Percentiles rank a stretch among this genome's conserved stretches.
These are phyloP conservation scores for Colletotrichum incanum DNA, from an alignment of 2,329 filamentous ascomycete species.

Conservation along the genomic window DNA sequence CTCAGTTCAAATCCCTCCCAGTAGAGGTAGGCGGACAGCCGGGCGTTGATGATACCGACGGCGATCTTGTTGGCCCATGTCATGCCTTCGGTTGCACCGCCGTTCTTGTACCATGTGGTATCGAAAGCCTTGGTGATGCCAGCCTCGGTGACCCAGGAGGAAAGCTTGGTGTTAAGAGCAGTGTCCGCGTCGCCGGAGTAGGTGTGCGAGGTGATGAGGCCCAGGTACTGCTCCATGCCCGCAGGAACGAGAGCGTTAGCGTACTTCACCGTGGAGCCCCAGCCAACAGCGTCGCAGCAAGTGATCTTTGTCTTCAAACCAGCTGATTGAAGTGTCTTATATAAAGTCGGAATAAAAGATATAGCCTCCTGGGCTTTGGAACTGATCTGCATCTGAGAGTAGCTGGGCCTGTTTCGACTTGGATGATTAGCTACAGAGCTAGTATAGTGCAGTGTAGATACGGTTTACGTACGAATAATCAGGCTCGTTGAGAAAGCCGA, in stretches of 20 bases:
- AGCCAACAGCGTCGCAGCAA: slow-evolving; percentile 59
- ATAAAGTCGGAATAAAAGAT: slow-evolving; percentile 41
- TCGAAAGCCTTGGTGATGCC: slow-evolving; percentile 62
- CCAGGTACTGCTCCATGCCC: slow-evolving; percentile 52
- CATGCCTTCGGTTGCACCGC: slow-evolving; percentile 65
- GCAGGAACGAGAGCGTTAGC: slow-evolving; percentile 54
- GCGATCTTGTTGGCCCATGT: slow-evolving; percentile 71
- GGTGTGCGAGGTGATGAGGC: slow-evolving; percentile 57
- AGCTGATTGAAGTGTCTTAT: slow-evolving; percentile 20
- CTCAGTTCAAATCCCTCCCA: slow-evolving; percentile 63
- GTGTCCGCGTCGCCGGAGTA: slow-evolving; percentile 58
- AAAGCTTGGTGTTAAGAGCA: slow-evolving; percentile 57
- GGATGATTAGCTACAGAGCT: slow-evolving; percentile 7
- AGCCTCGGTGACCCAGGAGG: slow-evolving; percentile 68
- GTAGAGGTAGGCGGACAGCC: slow-evolving; percentile 68
- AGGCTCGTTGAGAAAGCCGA: slow-evolving; percentile 44
- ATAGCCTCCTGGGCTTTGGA: slow-evolving; percentile 48
- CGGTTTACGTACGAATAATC: slow-evolving; percentile 29
- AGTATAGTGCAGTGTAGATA: too few relatives aligned
- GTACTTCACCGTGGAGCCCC: slow-evolving; percentile 56
- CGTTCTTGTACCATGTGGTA: slow-evolving; percentile 63
- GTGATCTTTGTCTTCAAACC: slow-evolving; percentile 46
- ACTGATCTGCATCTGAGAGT: slow-evolving; percentile 56
- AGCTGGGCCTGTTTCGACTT: slow-evolving; percentile 48
- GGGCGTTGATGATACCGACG: slow-evolving; percentile 62